Percentiles rank a stretch among this genome's conserved stretches.
Evolutionary conservation across 768 basidiomycete genomes (phyloP).

Genomic region (Termitomyces titanicus): DNA sequence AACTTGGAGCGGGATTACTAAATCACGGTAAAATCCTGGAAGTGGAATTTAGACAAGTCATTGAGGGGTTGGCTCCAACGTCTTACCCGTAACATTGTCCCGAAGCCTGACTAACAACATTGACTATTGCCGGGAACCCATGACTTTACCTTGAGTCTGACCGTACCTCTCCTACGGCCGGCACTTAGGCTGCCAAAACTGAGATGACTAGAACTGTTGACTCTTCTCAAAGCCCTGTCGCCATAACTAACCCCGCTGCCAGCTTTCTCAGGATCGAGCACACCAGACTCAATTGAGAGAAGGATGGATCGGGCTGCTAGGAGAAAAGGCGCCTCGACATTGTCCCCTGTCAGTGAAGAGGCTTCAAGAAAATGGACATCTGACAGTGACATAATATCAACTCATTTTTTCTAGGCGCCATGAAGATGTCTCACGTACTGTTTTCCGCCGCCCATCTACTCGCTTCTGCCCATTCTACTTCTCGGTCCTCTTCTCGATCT

Average conservation of each 20-base stretch:
- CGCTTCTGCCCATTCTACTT: conserved; percentile 95
- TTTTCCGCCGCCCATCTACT: conserved; percentile 96
- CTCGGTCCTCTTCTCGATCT: conserved; percentile 90
- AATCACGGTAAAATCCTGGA: neutral
- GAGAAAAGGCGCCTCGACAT: conserved; percentile 91
- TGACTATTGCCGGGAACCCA: conserved; percentile 58
- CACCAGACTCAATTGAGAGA: conserved; percentile 86
- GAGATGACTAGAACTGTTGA: conserved; percentile 86
- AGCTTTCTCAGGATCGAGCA: conserved; percentile 88
- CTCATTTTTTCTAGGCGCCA: neutral
- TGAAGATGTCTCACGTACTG: conserved; percentile 44
- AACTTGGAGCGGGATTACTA: neutral
- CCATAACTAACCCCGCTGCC: conserved; percentile 97
- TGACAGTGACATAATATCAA: conserved; percentile 27
- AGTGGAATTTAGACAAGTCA: neutral
- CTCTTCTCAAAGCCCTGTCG: conserved; percentile 85
- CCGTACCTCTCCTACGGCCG: conserved; percentile 55
- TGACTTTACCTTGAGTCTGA: conserved; percentile 55
- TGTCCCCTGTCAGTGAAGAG: conserved; percentile 89
- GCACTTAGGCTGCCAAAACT: conserved; percentile 82
- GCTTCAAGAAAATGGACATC: conserved; percentile 93
- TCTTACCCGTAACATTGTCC: neutral
- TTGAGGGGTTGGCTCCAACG: neutral
- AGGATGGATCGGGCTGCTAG: conserved; percentile 85
- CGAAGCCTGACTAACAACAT: conserved; percentile 51